Percentiles rank a stretch among this genome's conserved stretches.
Evolutionary conservation across 345 rosid genomes (phyloP).

Genomic region (Brassica napus): DNA sequence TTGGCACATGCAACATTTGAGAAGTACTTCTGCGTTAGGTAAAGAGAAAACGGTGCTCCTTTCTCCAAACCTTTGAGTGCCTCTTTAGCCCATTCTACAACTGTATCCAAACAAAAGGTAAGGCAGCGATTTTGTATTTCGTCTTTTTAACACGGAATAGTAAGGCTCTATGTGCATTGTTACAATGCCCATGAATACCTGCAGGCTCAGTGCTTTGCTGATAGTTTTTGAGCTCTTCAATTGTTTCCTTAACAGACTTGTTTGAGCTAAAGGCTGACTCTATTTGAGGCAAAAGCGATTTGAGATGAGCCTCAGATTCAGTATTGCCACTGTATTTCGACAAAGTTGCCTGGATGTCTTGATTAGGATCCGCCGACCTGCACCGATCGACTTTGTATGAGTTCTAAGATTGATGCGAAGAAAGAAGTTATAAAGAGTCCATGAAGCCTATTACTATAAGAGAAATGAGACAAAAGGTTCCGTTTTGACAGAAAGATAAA

Average conservation of each 20-base stretch:
- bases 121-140: neutral
- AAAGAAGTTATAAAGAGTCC: neutral
- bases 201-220: constrained; percentile 59
- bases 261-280: constrained; percentile 59
- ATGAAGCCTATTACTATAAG: neutral
- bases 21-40: constrained; percentile 71
- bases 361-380: constrained; percentile 73
- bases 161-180: neutral
- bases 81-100: constrained; percentile 80
- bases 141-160: neutral
- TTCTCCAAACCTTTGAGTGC: constrained; percentile 72
- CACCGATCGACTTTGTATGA: constrained; percentile 17
- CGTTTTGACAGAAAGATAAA: neutral
- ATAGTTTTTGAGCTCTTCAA: constrained; percentile 65
- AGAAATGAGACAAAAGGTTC: neutral
- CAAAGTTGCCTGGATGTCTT: constrained; percentile 54
- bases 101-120: constrained; percentile 38
- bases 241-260: constrained; percentile 64
- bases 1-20: constrained; percentile 70
- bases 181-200: constrained; percentile 45
- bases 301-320: constrained; percentile 62
- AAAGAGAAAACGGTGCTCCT: constrained; percentile 95
- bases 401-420: neutral
- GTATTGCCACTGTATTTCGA: constrained; percentile 59
- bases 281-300: constrained; percentile 71